Base-by-base conservation (phyloP, 768 basidiomycete genomes). In the Serendipita vermifera region DNA sequence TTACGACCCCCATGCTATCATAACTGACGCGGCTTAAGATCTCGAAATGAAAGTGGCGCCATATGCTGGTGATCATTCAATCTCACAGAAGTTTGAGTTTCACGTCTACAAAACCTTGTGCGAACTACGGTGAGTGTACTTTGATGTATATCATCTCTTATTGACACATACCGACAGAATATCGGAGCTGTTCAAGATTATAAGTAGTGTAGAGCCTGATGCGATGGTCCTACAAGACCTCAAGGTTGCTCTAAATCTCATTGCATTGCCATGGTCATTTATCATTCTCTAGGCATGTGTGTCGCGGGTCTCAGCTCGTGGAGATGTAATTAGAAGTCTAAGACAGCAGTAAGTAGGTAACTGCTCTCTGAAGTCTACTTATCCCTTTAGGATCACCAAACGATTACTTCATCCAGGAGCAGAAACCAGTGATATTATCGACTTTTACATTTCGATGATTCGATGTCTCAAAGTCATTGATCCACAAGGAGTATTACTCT, bases 381-480 rank as follows among this genome's bases (percentile, higher is more conserved):
- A 38, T 33, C 9, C 4, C 29, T 26, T 39, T 65, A 96, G 90
- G 7, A 91, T 89, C 63, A 78, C 77, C 56, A 84, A 83, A 64
- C 85, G 96, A 3, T 76, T 99, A 1, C 79, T 99, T 4, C 93
- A 98, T 64, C 96, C 94, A 1, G 96, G 94, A 2, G 90, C 92
- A 3, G 92, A 92, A 60, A 99, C 96, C 0, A 87, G 85, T 64
- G 80, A 87, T 59, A 91, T 99, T 57, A 72, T 98, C 11, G 72
- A 79, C 0, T 85, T 87, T 73, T 99, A 99, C 67, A 87, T 98
- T 7, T 80, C 84, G 1, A 91, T 88, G 1, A 97, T 99, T 64
- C 83, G 85, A 59, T 91, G 87, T 65, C 72, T 99, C 14, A 80
- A 92, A 5, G 79, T 93, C 40, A 72, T 99, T 22, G 96, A 99